A percentile compares a stretch with the other conserved stretches of the same genome.
Conservation (phyloP, 2,329 filamentous ascomycete species). For the Stagonosporopsis cucurbitacearum region DNA sequence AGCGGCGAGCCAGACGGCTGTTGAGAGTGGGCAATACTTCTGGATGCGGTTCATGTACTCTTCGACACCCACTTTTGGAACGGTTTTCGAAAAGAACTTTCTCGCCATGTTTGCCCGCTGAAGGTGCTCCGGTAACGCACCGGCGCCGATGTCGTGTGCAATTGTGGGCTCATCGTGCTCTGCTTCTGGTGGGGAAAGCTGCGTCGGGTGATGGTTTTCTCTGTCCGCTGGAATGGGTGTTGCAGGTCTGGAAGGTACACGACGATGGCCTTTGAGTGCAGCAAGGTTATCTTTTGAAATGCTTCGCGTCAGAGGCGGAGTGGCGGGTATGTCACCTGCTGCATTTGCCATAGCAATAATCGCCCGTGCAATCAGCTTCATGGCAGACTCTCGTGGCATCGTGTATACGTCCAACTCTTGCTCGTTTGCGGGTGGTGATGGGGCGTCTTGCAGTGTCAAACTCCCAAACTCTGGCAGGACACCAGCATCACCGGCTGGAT, state of each 20-base stretch:
- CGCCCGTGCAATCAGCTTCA: conserved; percentile 75
- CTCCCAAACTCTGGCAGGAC: conserved; percentile 47
- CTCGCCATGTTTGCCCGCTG: conserved; percentile 87
- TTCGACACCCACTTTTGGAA: conserved; percentile 80
- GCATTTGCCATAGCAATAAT: conserved; percentile 68
- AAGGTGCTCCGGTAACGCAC: conserved; percentile 74
- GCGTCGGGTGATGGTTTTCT: conserved; percentile 48
- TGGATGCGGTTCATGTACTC: conserved; percentile 89
- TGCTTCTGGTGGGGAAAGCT: conserved; percentile 59
- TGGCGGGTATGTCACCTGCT: conserved; percentile 80
- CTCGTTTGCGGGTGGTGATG: conserved; percentile 48
- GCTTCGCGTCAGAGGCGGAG: conserved; percentile 70
- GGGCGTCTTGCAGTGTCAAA: conserved; percentile 44
- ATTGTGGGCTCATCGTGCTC: conserved; percentile 56
- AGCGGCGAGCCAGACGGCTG: conserved; percentile 89
- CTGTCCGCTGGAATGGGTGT: conserved; percentile 51
- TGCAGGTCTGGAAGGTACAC: conserved; percentile 48
- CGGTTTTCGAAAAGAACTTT: conserved; percentile 90
- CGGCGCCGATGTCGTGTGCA: conserved; percentile 59
- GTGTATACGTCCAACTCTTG: conserved; percentile 72
- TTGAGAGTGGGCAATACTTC: conserved; percentile 90
- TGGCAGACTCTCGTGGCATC: conserved; percentile 73
- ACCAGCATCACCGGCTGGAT: conserved; percentile 50
- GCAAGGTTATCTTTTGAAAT: conserved; percentile 54
- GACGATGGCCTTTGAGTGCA: conserved; percentile 36